Base-by-base conservation (phyloP, 2,329 filamentous ascomycete species). In the Penicillium glabrum region DNA sequence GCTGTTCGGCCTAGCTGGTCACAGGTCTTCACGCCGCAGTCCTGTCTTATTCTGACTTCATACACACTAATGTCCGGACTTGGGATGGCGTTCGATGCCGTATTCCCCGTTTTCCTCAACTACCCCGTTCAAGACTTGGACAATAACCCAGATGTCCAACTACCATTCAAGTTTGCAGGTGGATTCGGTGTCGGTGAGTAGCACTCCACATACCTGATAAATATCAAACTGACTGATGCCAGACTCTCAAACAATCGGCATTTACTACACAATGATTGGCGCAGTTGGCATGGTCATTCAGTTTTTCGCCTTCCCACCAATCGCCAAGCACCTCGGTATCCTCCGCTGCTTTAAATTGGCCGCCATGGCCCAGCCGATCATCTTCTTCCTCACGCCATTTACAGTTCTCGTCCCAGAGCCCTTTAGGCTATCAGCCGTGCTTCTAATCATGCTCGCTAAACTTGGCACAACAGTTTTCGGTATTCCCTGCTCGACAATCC, bases 71-170 rank as follows among this genome's bases (percentile, higher is more conserved):
- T 98, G 19, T 89, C 91, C 0, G 82, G 96, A 48, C 92, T 96
- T 73, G 87, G 86, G 0, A 86, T 96, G 39, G 87, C 91, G 1
- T 97, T 87, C 69, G 93, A 98, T 73, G 92, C 96, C 69, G 81
- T 93, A 2, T 83, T 98, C 1, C 90, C 92, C 3, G 91, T 97
- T 1, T 96, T 96, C 72, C 83, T 97, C 67, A 90, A 96, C 74
- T 89, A 91, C 62, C 88, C 89, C 0, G 75, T 74, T 1, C 80
- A 86, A 64, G 69, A 80, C 5, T 73, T 79, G 5, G 74, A 83
- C 33, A 75, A 83, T 46, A 82, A 84, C 56, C 84, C 85, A 0
- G 77, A 82, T 0, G 78, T 86, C 11, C 76, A 80, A 2, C 81
- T 91, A 0, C 93, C 93, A 0, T 88, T 97, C 67, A 89, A 90